These are phyloP conservation scores for Ogataea hybrid DNA, from an alignment of 1,139 yeast genomes.

Conservation along the genomic window DNA sequence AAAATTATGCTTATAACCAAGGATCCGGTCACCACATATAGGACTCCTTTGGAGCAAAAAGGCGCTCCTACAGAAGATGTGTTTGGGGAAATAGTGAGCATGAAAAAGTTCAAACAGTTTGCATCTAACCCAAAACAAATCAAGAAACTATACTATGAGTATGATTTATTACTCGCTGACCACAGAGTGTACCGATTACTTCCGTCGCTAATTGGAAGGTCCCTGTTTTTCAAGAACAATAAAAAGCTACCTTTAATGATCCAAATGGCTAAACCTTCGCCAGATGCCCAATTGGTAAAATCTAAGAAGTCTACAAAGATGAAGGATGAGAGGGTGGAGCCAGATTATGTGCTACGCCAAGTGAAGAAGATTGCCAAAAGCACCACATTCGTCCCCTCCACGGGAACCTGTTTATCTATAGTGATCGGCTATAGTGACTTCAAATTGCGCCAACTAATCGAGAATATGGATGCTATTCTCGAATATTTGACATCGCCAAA, in stretches of 20 bases:
- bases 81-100: constrained; percentile 56
- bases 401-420: constrained; percentile 49
- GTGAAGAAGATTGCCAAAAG: constrained; percentile 59
- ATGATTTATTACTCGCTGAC: constrained; percentile 66
- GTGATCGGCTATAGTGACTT: constrained; percentile 54
- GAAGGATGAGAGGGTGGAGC: constrained; percentile 57
- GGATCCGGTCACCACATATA: constrained; percentile 61
- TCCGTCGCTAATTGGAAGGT: constrained; percentile 54
- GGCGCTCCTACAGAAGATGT: constrained; percentile 56
- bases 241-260: constrained; percentile 62
- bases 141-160: constrained; percentile 51
- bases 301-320: constrained; percentile 39
- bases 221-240: constrained; percentile 55
- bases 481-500: constrained; percentile 47
- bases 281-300: constrained; percentile 38
- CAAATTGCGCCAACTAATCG: constrained; percentile 41
- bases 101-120: constrained; percentile 52
- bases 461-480: constrained; percentile 56
- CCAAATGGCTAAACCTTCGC: constrained; percentile 57
- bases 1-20: constrained; percentile 62
- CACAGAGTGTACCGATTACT: constrained; percentile 58
- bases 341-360: constrained; percentile 59
- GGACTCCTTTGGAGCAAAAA: constrained; percentile 44
- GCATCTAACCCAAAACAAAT: constrained; percentile 45
- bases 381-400: constrained; percentile 58